Evolutionary conservation across 2,329 filamentous ascomycete genomes (phyloP).

Genomic region (Microdochium nivale): DNA sequence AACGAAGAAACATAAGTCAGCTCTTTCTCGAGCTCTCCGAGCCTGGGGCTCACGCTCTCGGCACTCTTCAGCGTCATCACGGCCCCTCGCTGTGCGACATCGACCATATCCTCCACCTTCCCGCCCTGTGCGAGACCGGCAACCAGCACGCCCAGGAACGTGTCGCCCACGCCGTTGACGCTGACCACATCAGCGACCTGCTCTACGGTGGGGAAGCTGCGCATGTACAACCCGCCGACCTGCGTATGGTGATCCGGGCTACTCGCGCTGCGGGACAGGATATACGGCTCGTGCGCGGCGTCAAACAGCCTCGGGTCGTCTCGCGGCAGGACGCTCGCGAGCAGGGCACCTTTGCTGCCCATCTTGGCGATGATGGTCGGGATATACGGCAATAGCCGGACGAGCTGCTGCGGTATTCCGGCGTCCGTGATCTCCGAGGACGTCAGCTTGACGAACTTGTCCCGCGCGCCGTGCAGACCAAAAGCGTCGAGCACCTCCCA

Average conservation of each 20-base stretch:
- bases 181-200: constrained; percentile 66
- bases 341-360: constrained; percentile 63
- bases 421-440: constrained; percentile 60
- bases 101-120: constrained; percentile 54
- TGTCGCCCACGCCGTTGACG: constrained; percentile 92
- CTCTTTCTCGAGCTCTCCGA: constrained; percentile 34
- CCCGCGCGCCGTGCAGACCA: constrained; percentile 64
- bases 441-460: constrained; percentile 63
- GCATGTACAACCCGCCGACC: constrained; percentile 76
- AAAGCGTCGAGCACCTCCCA: constrained; percentile 73
- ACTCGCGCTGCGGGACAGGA: constrained; percentile 55
- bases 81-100: constrained; percentile 74
- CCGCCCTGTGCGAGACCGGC: constrained; percentile 61
- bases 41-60: constrained; percentile 59
- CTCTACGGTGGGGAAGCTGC: constrained; percentile 58
- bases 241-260: constrained; percentile 30
- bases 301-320: constrained; percentile 60
- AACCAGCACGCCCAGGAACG: constrained; percentile 77
- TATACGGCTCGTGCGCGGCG: constrained; percentile 55
- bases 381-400: constrained; percentile 83
- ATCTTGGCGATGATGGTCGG: constrained; percentile 81
- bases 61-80: constrained; percentile 67
- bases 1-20: constrained; percentile 17
- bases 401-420: constrained; percentile 73
- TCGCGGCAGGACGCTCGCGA: constrained; percentile 62